These are phyloP conservation scores for Xylariaceae sp. DNA, from an alignment of 2,329 filamentous ascomycete genomes.

Conservation along the genomic window DNA sequence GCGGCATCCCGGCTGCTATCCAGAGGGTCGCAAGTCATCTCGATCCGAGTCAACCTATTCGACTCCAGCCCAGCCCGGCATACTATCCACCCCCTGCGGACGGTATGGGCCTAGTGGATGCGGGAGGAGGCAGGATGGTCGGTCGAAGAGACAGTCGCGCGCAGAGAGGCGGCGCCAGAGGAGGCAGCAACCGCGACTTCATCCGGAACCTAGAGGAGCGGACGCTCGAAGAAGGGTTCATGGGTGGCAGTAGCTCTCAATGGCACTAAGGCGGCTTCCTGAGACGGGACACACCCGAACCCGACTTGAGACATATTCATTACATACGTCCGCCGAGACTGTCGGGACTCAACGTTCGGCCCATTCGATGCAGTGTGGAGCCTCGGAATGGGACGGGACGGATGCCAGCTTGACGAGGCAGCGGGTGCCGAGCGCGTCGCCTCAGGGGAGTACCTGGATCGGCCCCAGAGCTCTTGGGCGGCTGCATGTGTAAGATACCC, in stretches of 20 bases:
- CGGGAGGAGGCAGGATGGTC: conserved; percentile 45
- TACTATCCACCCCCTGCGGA: conserved; percentile 94
- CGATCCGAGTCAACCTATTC: conserved; percentile 88
- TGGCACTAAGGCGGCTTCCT: conserved; percentile 54
- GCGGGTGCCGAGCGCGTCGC: too few species aligned
- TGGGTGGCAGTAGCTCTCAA: conserved; percentile 49
- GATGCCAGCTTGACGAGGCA: too few species aligned
- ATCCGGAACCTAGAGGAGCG: conserved; percentile 92
- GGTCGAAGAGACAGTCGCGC: conserved; percentile 70
- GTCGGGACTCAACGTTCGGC: too few species aligned
- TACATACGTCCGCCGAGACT: too few species aligned
- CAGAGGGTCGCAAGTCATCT: conserved; percentile 94
- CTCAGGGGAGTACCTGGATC: too few species aligned
- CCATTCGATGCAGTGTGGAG: too few species aligned
- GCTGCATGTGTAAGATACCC: neutral
- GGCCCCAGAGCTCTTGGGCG: too few species aligned
- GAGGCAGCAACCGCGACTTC: conserved; percentile 69
- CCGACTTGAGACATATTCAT: conserved; percentile 3
- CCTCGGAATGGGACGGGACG: too few species aligned
- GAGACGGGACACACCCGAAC: conserved; percentile 5
- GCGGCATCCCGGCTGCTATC: conserved; percentile 84
- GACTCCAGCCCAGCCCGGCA: conserved; percentile 88
- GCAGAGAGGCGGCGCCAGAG: conserved; percentile 46
- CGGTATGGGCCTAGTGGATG: conserved; percentile 60
- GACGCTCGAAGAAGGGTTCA: conserved; percentile 87